Evolutionary conservation across 1,139 yeast species (phyloP), one percentile per base, ranked within the genome.

Genomic region (Geotrichum europaeum): DNA sequence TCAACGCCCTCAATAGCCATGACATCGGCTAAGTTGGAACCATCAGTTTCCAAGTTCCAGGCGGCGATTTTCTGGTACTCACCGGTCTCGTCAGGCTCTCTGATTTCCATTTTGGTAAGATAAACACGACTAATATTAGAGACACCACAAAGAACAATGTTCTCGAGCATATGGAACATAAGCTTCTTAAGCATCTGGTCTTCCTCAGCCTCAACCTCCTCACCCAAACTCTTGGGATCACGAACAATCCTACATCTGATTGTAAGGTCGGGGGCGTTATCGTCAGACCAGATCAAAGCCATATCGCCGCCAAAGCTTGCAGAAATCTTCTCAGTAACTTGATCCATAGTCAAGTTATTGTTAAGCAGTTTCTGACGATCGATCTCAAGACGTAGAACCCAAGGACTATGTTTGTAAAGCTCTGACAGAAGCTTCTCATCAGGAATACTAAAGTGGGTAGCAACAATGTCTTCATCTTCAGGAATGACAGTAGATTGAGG

Each of bases 291-390:
- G 72, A 95, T 94, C 58, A 95, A 97, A 71, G 92, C 94, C 77
- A 94, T 79, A 76, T 94, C 98, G 70, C 91, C 96, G 62, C 94
- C 96, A 74, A 94, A 95, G 67, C 90, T 88, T 71, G 88, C 94
- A 64, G 94, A 87, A 65, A 95, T 95, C 80, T 88, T 91, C 69
- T 91, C 96, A 45, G 99, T 98, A 62, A 95, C 99, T 78, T 94
- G 97, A 65, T 96, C 90, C 98, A 95, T 94, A 9, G 97, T 90
- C 73, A 95, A 83, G 75, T 94, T 97, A 76, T 94, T 92, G 78
- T 95, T 99, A 70, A 92, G 87, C 97, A 95, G 90, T 78, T 94
- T 94, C 56, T 98, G 97, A 82, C 99, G 95, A 75, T 95, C 99
- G 64, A 95, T 81, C 76, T 94, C 99, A 65, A 94, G 81, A 81